phyloP scores from a whole-genome alignment of 495 filamentous ascomycete genomes.

The Penicillium fimorum region DNA sequence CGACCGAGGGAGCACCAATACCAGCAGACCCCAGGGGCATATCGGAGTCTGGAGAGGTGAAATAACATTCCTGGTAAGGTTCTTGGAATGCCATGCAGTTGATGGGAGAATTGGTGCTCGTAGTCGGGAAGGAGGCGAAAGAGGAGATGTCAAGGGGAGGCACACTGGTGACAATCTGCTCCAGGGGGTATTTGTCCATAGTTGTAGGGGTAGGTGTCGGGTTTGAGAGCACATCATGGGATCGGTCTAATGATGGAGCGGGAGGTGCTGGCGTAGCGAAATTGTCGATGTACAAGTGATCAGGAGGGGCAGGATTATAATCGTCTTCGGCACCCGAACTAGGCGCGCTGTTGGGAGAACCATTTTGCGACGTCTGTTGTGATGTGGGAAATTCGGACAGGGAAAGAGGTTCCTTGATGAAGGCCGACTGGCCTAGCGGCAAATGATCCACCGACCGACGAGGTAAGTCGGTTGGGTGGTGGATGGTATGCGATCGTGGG shows the following conservation, averaged over 20 bases:
- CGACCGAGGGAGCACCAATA: slow-evolving; percentile 60
- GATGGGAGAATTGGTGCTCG: slow-evolving; percentile 38
- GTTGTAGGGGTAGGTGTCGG: slow-evolving; percentile 27
- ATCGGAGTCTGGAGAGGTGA: slow-evolving; percentile 59
- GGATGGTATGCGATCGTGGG: slow-evolving; percentile 68
- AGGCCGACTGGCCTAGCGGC: slow-evolving; percentile 47
- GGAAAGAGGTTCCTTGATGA: slow-evolving; percentile 36
- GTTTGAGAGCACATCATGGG: slow-evolving; percentile 20
- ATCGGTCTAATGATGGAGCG: slow-evolving; percentile 42
- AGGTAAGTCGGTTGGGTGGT: slow-evolving; percentile 55
- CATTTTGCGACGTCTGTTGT: slow-evolving; percentile 57
- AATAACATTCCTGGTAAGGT: slow-evolving; percentile 41
- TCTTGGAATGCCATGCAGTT: slow-evolving; percentile 47
- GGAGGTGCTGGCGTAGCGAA: slow-evolving; percentile 47
- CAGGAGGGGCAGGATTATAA: slow-evolving; percentile 60
- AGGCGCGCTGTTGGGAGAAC: slow-evolving; percentile 62
- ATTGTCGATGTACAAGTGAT: slow-evolving; percentile 56
- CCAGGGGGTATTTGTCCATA: slow-evolving; percentile 37
- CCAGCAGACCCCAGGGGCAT: slow-evolving; percentile 65
- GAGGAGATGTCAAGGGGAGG: slow-evolving; percentile 40
- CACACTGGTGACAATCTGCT: slow-evolving; percentile 40
- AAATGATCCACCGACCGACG: slow-evolving; percentile 71
- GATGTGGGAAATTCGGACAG: slow-evolving; percentile 25
- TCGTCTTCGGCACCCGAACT: slow-evolving; percentile 52
- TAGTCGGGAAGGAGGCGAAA: slow-evolving; percentile 36